Evolutionary conservation across 2,329 filamentous ascomycete species (phyloP), one percentile per base, ranked within the genome.

Genomic region (Penicillium sp.): DNA sequence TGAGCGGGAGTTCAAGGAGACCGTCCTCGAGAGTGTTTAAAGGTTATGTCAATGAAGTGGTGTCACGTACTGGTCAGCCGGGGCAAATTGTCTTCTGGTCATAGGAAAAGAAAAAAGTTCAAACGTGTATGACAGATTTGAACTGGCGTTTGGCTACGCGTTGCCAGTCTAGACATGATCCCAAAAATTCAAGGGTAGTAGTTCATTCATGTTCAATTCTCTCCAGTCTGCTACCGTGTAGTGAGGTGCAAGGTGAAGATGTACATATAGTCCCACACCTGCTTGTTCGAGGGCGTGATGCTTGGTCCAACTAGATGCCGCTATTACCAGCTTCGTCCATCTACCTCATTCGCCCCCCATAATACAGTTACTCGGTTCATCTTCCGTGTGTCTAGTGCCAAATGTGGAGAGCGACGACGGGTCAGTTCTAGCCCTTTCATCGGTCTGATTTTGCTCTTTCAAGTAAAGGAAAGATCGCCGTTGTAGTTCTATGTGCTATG

Each of bases 1-100:
- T 61, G 93, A 97, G 83, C 81, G 89, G 71, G 91, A 98, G 78
- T 98, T 97, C 87, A 95, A 96, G 87, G 91, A 98, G 84, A 82
- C 81, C 69, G 88, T 96, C 69, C 82, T 96, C 67, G 88, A 95
- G 73, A 83, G 82, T 73, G 93, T 97, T 77, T 97, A 88, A 89
- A 78, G 67, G 53, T 60, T 61, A 58, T 81, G 77, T 3, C 17
- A 85, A 71, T 87, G 87, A 42, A 94, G 69, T 45, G 82, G 78
- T 69, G 94, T 88, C 65, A 94, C 87, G 5, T 86, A 80, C 3
- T 94, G 81, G 67, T 94, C 95, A 58, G 51, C 48, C 51, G 54
- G 57, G 53, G 45, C 57, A 57, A 35, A 55, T 57, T 61, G 57
- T 57, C 58, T 59, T 57, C 51, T 61, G 53, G 54, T 57, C 54